Evolutionary conservation across 495 filamentous ascomycete species (phyloP), one percentile per base, ranked within the genome.

Genomic region (Tuber calosporum): DNA sequence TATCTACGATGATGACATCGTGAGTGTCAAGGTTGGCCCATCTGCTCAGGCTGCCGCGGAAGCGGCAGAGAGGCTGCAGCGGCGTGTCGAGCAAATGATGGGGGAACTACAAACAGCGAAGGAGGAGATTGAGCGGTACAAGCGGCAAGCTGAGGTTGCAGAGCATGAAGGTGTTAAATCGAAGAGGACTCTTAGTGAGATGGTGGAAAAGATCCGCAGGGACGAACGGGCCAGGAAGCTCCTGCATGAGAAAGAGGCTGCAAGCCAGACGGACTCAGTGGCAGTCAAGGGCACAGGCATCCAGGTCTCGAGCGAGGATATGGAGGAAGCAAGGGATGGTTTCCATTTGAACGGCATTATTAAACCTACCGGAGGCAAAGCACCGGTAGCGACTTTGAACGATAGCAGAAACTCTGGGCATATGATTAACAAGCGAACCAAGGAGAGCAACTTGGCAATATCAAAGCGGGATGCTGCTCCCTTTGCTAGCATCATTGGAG

Each of bases 401-500:
- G 26, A 66, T 58, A 22, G 70, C 38, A 72, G 67, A 13, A 73
- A 67, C 45, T 76, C 78, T 37, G 26, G 37, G 37, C 37, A 75
- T 37, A 38, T 45, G 43, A 11, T n/a, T 48, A 67, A 20, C 37
- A 69, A 70, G 72, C 6, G 76, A 78, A 45, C 79, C 73, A 45
- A 70, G 45, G 39, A 67, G 66, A 73, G 68, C 73, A 76, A 68
- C 36, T 70, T 78, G 68, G 70, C 66, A 67, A 67, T 77, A 69
- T 72, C 71, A 36, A 76, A 74, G 74, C 88, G 92, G 41, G 87
- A 89, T 75, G 87, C 90, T 36, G 79, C 79, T 71, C 95, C 95
- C 34, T 96, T 93, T 79, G 91, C 91, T 42, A 93, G 90, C 9
- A 93, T 97, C 85, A 83, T 97, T 36, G 91, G 92, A 8, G 94